A percentile compares a stretch with the other conserved stretches of the same genome.
phyloP scores from a whole-genome alignment of 2,329 filamentous ascomycete species.

The Colletotrichum caudatum region DNA sequence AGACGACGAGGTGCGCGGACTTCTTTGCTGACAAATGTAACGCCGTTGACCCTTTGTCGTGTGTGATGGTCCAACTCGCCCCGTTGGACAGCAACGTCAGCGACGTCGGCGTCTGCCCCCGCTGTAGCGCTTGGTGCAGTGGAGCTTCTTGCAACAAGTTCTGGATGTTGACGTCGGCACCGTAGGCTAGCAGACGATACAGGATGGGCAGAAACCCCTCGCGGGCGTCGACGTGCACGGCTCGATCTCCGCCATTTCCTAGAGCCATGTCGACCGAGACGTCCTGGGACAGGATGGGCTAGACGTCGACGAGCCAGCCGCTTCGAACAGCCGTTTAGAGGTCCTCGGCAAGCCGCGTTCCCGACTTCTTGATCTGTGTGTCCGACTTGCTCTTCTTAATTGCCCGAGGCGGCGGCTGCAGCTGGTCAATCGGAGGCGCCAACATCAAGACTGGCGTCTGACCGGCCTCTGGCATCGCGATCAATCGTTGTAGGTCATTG shows the following conservation, averaged over 20 bases:
- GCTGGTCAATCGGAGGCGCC: conserved; percentile 2
- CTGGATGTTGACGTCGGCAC: conserved; percentile 20
- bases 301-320: conserved; percentile 10
- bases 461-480: background rate
- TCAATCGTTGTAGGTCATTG: background rate
- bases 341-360: background rate
- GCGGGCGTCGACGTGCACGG: conserved; percentile 18
- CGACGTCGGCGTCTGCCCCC: conserved; percentile 17
- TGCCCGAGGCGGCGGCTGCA: conserved; percentile 5
- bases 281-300: conserved; percentile 6
- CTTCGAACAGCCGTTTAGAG: conserved; percentile 1
- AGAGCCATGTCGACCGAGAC: conserved; percentile 4
- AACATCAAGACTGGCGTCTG: background rate
- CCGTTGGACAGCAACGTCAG: conserved; percentile 17
- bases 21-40: conserved; percentile 24
- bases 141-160: background rate
- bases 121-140: conserved; percentile 11
- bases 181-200: conserved; percentile 15
- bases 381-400: conserved; percentile 25
- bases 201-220: conserved; percentile 17
- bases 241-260: conserved; percentile 8
- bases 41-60: conserved; percentile 18
- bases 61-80: conserved; percentile 1
- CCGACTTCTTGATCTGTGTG: conserved; percentile 19
- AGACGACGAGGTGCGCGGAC: conserved; percentile 9